Conservation (phyloP, 768 basidiomycete species). For the Pholiota molesta region DNA sequence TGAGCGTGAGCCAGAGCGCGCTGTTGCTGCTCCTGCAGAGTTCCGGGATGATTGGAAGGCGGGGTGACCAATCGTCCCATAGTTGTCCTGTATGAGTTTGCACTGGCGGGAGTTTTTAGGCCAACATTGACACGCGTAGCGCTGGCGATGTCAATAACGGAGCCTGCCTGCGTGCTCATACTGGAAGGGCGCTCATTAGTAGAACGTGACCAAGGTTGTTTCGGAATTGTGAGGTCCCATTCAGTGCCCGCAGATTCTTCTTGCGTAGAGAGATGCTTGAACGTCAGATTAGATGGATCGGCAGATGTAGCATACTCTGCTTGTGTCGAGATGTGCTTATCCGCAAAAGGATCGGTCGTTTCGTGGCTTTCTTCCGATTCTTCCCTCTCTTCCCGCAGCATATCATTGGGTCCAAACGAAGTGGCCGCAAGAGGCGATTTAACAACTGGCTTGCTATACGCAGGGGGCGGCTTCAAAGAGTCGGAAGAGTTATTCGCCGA, state of each 20-base stretch:
- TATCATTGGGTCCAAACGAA: slow-evolving; percentile 73
- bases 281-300: slow-evolving; percentile 42
- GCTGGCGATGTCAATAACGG: slow-evolving; percentile 60
- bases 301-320: slow-evolving; percentile 40
- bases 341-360: slow-evolving; percentile 63
- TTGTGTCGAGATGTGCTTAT: slow-evolving; percentile 50
- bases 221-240: slow-evolving; percentile 42
- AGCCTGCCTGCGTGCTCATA: slow-evolving; percentile 64
- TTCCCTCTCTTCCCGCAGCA: slow-evolving; percentile 57
- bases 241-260: slow-evolving; percentile 31
- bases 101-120: slow-evolving; percentile 39
- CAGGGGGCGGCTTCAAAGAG: slow-evolving; percentile 40
- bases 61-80: slow-evolving; percentile 65
- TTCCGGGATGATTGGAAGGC: slow-evolving; percentile 28
- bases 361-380: slow-evolving; percentile 52
- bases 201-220: slow-evolving; percentile 43
- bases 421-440: slow-evolving; percentile 72
- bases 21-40: slow-evolving; percentile 70
- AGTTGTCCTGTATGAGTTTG: slow-evolving; percentile 57
- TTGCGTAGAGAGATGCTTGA: slow-evolving; percentile 26
- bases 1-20: slow-evolving; percentile 63
- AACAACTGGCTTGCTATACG: slow-evolving; percentile 45
- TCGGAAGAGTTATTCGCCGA: slow-evolving; percentile 37
- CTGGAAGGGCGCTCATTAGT: slow-evolving; percentile 56
- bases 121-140: slow-evolving; percentile 73